Base-by-base conservation (phyloP, 2,329 filamentous ascomycete genomes). In the Aspergillus sp. region DNA sequence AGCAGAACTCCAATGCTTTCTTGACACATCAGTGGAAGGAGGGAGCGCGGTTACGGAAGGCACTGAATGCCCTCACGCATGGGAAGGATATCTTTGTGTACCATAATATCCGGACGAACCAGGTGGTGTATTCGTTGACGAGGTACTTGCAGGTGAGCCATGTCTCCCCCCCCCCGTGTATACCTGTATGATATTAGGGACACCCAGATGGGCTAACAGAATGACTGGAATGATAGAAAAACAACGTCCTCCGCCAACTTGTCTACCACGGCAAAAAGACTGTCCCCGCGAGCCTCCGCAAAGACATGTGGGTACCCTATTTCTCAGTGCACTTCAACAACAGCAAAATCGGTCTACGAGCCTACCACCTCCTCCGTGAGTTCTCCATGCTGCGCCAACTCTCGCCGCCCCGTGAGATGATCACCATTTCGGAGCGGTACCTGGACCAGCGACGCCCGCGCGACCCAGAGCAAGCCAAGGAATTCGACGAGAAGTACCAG, bases 241-340 rank as follows among this genome's bases (percentile, higher is more conserved):
- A 68, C 64, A 72, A 67, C 53, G 64, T 73, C 42, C 65, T 82
- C 49, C 71, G 72, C 29, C 81, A 83, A 67, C 68, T 83, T 29
- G 65, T 80, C 51, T 82, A 77, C 65, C 74, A 80, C 41, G 80
- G 80, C 66, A 83, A 83, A 59, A 81, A 83, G 62, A 78, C 79
- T 43, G 71, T 78, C 26, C 80, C 80, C 29, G 64, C 76, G 36
- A 63, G 61, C 5, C 65, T 83, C 43, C 79, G 81, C 50, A 79
- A 77, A 59, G 81, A 84, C 61, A 70, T 81, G 60, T 84, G 81
- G 81, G 68, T 67, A 9, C 80, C 80, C 0, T 75, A 81, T 61
- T 80, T 73, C 59, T 76, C 75, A 28, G 68, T 82, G 42, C 73
- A 75, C 51, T 80, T 83, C 54, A 73, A 76, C 29, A 65, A 71